These are phyloP conservation scores for Elsinoe ampelina DNA, from an alignment of 2,329 filamentous ascomycete genomes.

Conservation along the genomic window DNA sequence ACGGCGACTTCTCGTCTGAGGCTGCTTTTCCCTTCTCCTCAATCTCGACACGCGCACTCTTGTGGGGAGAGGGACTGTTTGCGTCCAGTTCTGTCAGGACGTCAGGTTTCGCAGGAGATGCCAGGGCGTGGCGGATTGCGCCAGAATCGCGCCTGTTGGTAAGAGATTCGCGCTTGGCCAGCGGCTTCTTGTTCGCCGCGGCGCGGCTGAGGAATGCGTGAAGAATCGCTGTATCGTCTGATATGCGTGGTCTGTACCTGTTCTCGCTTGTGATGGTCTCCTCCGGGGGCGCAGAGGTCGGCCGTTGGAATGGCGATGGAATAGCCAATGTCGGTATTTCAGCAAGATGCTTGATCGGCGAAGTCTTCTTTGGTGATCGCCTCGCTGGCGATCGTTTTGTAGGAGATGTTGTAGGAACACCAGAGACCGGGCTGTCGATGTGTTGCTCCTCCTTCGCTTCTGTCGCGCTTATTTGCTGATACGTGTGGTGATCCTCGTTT, in stretches of 20 bases:
- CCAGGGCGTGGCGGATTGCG: conserved; percentile 37
- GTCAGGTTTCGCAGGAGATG: conserved; percentile 33
- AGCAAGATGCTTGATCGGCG: background rate
- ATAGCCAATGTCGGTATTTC: conserved; percentile 1
- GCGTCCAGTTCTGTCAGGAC: conserved; percentile 39
- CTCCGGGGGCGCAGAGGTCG: conserved; percentile 28
- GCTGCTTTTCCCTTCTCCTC: background rate
- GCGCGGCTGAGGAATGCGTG: conserved; percentile 42
- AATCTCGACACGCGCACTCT: conserved; percentile 13
- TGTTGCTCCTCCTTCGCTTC: background rate
- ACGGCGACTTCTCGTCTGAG: background rate
- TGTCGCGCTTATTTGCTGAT: background rate
- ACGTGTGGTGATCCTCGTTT: background rate
- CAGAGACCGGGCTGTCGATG: background rate
- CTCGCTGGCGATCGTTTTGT: background rate
- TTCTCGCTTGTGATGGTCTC: conserved; percentile 21
- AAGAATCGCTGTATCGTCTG: conserved; percentile 40
- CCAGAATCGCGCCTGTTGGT: conserved; percentile 40
- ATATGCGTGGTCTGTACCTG: conserved; percentile 27
- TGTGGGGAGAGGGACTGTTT: conserved; percentile 36
- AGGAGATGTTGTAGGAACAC: background rate
- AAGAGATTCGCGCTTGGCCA: conserved; percentile 33
- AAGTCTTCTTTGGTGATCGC: background rate
- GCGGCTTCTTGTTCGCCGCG: conserved; percentile 35
- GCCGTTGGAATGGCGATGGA: conserved; percentile 10